Percentiles rank a stretch among this genome's conserved stretches.
Evolutionary conservation across 352 stramenopile genomes (phyloP).

Genomic region (Globisporangium uncinulatum): DNA sequence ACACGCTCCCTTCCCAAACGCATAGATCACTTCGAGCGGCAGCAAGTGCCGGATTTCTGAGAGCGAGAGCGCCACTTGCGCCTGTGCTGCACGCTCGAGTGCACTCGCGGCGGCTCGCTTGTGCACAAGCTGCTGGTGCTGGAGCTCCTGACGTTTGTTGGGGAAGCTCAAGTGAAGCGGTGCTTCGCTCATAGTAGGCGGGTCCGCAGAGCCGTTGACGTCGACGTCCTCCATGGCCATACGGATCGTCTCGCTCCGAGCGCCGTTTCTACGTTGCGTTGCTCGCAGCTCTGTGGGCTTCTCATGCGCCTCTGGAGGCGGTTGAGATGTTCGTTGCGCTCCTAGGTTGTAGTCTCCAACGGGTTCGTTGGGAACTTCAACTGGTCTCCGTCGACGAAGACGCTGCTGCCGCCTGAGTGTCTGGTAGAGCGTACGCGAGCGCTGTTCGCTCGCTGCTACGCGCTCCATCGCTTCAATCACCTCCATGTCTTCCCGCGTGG

Average conservation of each 20-base stretch:
- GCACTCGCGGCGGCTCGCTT: conserved; percentile 8
- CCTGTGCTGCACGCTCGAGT: conserved; percentile 20
- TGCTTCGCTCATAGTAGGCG: background rate
- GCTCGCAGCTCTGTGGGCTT: background rate
- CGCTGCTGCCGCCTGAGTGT: conserved; percentile 17
- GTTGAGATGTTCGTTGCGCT: background rate
- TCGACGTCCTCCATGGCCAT: conserved; percentile 30
- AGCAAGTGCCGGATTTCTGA: conserved; percentile 50
- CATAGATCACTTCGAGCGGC: conserved; percentile 63
- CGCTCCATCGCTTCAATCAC: conserved; percentile 38
- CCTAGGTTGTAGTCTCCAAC: too few relatives aligned
- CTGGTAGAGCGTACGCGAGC: conserved; percentile 28
- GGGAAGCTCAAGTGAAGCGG: background rate
- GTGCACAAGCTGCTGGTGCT: conserved; percentile 4
- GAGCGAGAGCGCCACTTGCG: conserved; percentile 35
- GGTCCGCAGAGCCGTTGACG: background rate
- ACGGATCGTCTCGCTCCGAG: conserved; percentile 21
- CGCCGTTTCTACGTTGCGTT: conserved; percentile 1
- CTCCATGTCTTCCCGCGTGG: conserved; percentile 25
- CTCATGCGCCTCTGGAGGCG: background rate
- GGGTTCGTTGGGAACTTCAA: too few relatives aligned
- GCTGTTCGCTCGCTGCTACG: conserved; percentile 21
- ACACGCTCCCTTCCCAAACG: conserved; percentile 47
- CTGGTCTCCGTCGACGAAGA: background rate
- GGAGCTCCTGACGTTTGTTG: conserved; percentile 1